A percentile compares a stretch with the other conserved stretches of the same genome.
Conservation (phyloP, 257 asterid species). For the Penstemon newberryi region DNA sequence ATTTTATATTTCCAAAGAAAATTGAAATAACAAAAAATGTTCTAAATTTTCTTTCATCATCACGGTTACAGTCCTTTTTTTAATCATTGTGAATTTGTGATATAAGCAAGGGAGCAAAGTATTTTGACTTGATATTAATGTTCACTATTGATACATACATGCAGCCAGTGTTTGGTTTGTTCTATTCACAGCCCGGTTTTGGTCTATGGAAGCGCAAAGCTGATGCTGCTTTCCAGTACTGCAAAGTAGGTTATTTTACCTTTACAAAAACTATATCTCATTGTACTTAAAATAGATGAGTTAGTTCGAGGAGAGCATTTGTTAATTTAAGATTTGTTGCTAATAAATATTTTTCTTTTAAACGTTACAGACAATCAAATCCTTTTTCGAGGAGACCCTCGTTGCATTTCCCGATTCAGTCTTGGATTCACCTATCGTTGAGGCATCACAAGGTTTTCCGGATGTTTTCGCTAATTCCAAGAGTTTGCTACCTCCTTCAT, state of each 20-base stretch:
- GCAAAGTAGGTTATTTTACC: slow-evolving; percentile 50
- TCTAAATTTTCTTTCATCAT: background rate
- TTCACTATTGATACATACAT: slow-evolving; percentile 20
- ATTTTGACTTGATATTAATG: slow-evolving; percentile 3
- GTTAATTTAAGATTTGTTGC: background rate
- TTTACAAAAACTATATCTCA: slow-evolving; percentile 5
- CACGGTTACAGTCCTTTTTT: background rate
- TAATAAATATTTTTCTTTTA: slow-evolving; percentile 2
- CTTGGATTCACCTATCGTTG: slow-evolving; percentile 64
- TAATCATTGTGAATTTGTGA: background rate
- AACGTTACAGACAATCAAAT: slow-evolving; percentile 59
- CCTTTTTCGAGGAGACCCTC: slow-evolving; percentile 72
- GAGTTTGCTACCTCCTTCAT: slow-evolving; percentile 64
- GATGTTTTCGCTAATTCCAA: slow-evolving; percentile 61
- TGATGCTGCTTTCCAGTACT: slow-evolving; percentile 66
- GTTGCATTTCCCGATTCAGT: slow-evolving; percentile 69
- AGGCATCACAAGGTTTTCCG: slow-evolving; percentile 38
- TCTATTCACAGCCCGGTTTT: slow-evolving; percentile 76
- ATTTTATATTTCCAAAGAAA: too few relatives aligned
- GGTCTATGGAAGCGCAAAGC: slow-evolving; percentile 85
- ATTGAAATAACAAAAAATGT: background rate
- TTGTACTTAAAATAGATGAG: background rate
- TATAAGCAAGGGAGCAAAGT: background rate
- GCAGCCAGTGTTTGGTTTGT: slow-evolving; percentile 88
- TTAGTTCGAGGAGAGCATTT: background rate